Percentiles rank a stretch among this genome's conserved stretches.
These are phyloP conservation scores for Wolfiporia cocos DNA, from an alignment of 1,284 basidiomycete species.

Conservation along the genomic window DNA sequence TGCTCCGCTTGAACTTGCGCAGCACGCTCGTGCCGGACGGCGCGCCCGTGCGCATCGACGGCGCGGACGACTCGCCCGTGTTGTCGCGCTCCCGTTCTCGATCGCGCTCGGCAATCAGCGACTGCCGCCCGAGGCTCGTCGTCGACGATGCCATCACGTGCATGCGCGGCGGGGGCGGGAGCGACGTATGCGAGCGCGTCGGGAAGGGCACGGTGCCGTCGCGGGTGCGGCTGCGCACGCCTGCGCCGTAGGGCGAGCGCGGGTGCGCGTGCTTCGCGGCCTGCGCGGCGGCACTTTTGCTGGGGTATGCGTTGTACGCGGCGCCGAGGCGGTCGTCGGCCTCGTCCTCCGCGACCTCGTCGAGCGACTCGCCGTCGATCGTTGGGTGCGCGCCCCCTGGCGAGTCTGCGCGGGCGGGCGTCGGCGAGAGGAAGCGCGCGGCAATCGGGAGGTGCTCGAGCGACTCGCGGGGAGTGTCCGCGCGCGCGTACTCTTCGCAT, in stretches of 20 bases:
- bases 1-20: constrained; percentile 63
- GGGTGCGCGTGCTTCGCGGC: constrained; percentile 61
- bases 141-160: constrained; percentile 54
- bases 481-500: constrained; percentile 49
- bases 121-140: constrained; percentile 63
- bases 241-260: constrained; percentile 66
- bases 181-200: constrained; percentile 72
- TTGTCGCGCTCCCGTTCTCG: constrained; percentile 22
- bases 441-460: constrained; percentile 85
- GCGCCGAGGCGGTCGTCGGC: constrained; percentile 48
- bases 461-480: constrained; percentile 63
- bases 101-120: constrained; percentile 36
- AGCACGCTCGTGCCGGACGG: constrained; percentile 46
- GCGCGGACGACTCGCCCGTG: constrained; percentile 28
- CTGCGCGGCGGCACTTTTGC: constrained; percentile 23
- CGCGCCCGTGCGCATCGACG: constrained; percentile 25
- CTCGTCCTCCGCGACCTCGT: constrained; percentile 68
- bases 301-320: constrained; percentile 33
- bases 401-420: constrained; percentile 47
- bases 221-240: constrained; percentile 32
- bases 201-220: constrained; percentile 60
- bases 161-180: constrained; percentile 61
- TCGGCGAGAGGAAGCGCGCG: constrained; percentile 82
- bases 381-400: constrained; percentile 44
- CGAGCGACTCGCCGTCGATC: constrained; percentile 66